Evolutionary conservation across 257 asterid genomes (phyloP).

Genomic region (Schizonepeta tenuifolia): DNA sequence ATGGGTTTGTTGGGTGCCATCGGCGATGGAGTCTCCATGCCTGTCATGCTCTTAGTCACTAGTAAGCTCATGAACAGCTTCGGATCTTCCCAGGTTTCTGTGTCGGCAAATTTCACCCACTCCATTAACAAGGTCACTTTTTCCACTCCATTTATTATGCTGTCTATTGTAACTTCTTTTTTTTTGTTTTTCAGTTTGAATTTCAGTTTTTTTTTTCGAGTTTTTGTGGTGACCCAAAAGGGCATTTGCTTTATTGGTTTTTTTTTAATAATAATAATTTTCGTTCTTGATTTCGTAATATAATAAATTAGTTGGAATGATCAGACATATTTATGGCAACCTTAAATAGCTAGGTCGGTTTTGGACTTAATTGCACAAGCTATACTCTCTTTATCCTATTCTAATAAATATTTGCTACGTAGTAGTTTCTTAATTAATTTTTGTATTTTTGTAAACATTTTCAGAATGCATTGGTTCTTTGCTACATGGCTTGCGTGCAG

Average conservation of each 20-base stretch:
- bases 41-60: slow-evolving; percentile 60
- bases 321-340: slow-evolving; percentile 1
- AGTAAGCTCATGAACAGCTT: slow-evolving; percentile 72
- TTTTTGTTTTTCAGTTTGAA: background rate
- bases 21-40: slow-evolving; percentile 77
- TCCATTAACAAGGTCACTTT: slow-evolving; percentile 57
- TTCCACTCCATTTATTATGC: background rate
- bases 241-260: background rate
- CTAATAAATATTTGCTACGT: background rate
- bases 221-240: background rate
- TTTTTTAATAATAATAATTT: no score
- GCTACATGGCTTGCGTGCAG: slow-evolving; percentile 77
- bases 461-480: slow-evolving; percentile 78
- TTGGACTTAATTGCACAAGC: background rate
- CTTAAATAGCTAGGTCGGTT: background rate
- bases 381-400: background rate
- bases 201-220: no score
- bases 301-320: background rate
- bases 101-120: slow-evolving; percentile 40
- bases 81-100: slow-evolving; percentile 44
- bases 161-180: background rate
- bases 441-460: background rate
- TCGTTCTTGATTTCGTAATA: background rate
- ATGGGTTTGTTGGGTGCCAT: slow-evolving; percentile 67
- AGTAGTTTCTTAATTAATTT: background rate